Evolutionary conservation across 441 rosid genomes (phyloP).

Genomic region (Aquilaria agallochum): DNA sequence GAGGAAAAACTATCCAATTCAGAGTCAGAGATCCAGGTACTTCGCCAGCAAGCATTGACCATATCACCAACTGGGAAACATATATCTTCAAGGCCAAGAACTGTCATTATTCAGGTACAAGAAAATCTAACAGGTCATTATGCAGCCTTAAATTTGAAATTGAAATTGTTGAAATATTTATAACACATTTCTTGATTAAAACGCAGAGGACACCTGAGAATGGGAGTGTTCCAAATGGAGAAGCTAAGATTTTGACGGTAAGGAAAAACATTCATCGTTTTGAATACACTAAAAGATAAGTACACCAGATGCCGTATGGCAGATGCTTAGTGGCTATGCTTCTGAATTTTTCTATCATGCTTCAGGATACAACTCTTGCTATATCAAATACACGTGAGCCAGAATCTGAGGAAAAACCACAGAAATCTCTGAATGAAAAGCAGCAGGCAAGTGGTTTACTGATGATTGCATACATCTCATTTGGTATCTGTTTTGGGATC

Average conservation of each 20-base stretch:
- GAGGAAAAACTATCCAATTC: slow-evolving; percentile 97
- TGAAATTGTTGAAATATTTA: slow-evolving; percentile 22
- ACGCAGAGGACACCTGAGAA: slow-evolving; percentile 53
- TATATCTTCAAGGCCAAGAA: slow-evolving; percentile 63
- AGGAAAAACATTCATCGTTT: slow-evolving; percentile 22
- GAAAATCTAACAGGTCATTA: slow-evolving; percentile 10
- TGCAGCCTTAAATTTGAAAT: slow-evolving; percentile 7
- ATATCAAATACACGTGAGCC: slow-evolving; percentile 37
- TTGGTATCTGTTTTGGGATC: slow-evolving; percentile 9
- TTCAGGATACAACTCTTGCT: slow-evolving; percentile 30
- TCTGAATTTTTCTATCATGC: slow-evolving; percentile 16
- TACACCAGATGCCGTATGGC: slow-evolving; percentile 15
- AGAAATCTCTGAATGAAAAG: slow-evolving; percentile 69
- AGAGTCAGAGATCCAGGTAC: slow-evolving; percentile 99
- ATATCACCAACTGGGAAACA: slow-evolving; percentile 94
- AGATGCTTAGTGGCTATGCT: slow-evolving; percentile 16
- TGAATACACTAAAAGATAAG: slow-evolving; percentile 4
- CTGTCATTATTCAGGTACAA: slow-evolving; percentile 70
- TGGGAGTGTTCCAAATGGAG: slow-evolving; percentile 50
- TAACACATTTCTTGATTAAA: slow-evolving; percentile 17
- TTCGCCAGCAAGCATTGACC: slow-evolving; percentile 96
- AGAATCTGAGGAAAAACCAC: slow-evolving; percentile 71
- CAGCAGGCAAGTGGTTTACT: slow-evolving; percentile 46
- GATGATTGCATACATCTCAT: slow-evolving; percentile 7
- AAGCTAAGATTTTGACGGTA: slow-evolving; percentile 50